A percentile compares a stretch with the other conserved stretches of the same genome.
These are phyloP conservation scores for Talaromyces verruculosus DNA, from an alignment of 2,329 filamentous ascomycete genomes.

Conservation along the genomic window DNA sequence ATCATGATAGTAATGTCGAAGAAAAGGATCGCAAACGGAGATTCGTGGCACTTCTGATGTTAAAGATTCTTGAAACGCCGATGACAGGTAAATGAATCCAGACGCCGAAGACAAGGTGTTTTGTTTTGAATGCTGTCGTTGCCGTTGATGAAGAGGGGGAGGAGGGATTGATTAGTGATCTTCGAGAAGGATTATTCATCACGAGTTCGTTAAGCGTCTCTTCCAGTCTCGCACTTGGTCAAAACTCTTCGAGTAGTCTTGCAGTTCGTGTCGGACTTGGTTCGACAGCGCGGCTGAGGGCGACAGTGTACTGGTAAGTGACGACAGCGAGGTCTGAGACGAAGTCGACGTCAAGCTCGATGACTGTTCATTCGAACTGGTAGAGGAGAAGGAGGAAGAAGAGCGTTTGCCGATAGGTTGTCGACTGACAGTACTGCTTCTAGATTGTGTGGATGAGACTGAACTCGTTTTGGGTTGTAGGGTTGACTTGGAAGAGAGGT, in stretches of 20 bases:
- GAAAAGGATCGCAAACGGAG: not conserved
- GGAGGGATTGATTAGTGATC: not conserved
- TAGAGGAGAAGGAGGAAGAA: slow-evolving; percentile 9
- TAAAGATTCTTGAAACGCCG: not conserved
- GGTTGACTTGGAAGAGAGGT: slow-evolving; percentile 22
- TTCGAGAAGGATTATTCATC: slow-evolving; percentile 1
- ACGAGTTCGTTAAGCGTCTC: slow-evolving; percentile 39
- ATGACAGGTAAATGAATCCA: not conserved
- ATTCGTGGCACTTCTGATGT: not conserved
- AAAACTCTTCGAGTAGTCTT: slow-evolving; percentile 83
- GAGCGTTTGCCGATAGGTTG: slow-evolving; percentile 26
- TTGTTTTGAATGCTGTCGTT: not conserved
- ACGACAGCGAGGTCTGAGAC: slow-evolving; percentile 81
- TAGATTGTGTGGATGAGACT: not conserved
- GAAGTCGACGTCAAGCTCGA: slow-evolving; percentile 58
- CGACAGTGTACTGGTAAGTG: slow-evolving; percentile 65
- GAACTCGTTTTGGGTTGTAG: slow-evolving; percentile 20
- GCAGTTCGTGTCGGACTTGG: slow-evolving; percentile 74
- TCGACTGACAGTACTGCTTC: slow-evolving; percentile 17
- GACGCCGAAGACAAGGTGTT: not conserved
- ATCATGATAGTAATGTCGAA: not conserved
- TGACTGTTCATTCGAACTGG: slow-evolving; percentile 9
- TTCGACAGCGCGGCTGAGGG: slow-evolving; percentile 62
- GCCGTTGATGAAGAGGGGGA: not conserved
- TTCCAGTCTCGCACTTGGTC: slow-evolving; percentile 68